Evolutionary conservation across 2,329 filamentous ascomycete species (phyloP).

Genomic region (Gremmenia infestans): DNA sequence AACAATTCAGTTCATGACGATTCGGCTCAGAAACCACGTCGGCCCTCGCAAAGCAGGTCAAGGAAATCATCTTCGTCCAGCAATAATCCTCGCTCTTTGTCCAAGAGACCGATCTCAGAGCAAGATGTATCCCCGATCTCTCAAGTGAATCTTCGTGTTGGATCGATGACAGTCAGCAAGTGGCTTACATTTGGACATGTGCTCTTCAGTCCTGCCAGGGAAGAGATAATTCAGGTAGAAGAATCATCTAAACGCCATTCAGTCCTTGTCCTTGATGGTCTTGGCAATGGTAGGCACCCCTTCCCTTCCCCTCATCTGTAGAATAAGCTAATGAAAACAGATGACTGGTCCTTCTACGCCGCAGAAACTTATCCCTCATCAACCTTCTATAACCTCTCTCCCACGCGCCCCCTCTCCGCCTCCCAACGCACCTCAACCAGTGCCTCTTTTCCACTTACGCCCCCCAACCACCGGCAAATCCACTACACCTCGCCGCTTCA

Average conservation of each 20-base stretch:
- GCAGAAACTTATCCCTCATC: constrained; percentile 72
- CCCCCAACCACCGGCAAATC: constrained; percentile 71
- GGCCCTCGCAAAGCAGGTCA: constrained; percentile 12
- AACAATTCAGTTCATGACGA: constrained; percentile 25
- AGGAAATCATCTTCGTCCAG: constrained; percentile 20
- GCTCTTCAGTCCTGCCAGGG: constrained; percentile 73
- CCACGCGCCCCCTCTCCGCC: constrained; percentile 43
- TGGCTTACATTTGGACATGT: constrained; percentile 84
- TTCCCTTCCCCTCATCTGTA: not conserved
- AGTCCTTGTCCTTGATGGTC: constrained; percentile 73
- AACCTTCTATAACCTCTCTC: constrained; percentile 72
- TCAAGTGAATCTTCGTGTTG: constrained; percentile 72
- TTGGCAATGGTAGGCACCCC: constrained; percentile 56
- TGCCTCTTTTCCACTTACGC: constrained; percentile 49
- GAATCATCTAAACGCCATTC: constrained; percentile 50
- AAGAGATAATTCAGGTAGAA: constrained; percentile 56
- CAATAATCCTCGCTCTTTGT: constrained; percentile 17
- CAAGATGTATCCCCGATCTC: constrained; percentile 56
- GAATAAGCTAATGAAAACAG: constrained; percentile 29
- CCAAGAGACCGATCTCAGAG: constrained; percentile 19
- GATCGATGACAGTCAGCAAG: constrained; percentile 80
- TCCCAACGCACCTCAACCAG: constrained; percentile 36
- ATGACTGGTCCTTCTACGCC: constrained; percentile 84
- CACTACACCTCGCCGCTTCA: constrained; percentile 53
- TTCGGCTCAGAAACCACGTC: constrained; percentile 5